A percentile compares a stretch with the other conserved stretches of the same genome.
These are phyloP conservation scores for Candolleomyces eurysporus DNA, from an alignment of 768 basidiomycete genomes.

Conservation along the genomic window DNA sequence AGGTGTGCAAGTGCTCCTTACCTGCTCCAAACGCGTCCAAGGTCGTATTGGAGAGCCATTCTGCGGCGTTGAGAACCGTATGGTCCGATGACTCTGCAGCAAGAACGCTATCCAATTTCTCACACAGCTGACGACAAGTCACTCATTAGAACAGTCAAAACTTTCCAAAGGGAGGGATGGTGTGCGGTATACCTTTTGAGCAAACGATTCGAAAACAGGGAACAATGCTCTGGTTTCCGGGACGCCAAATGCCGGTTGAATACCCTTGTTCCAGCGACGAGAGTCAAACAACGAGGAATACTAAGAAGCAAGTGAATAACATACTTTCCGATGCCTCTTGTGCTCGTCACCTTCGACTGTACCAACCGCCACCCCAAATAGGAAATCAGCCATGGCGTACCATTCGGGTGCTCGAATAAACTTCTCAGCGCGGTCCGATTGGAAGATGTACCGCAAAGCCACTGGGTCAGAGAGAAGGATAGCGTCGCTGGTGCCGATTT, in stretches of 20 bases:
- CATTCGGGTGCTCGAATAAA: not conserved
- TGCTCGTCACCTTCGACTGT: not conserved
- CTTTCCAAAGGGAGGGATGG: not conserved
- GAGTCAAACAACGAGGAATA: not conserved
- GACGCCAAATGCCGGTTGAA: not conserved
- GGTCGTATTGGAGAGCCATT: not conserved
- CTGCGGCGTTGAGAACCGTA: not conserved
- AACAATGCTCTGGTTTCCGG: not conserved
- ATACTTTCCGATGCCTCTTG: not conserved
- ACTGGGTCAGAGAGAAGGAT: not conserved
- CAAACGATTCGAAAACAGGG: not conserved
- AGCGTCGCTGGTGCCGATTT: not conserved
- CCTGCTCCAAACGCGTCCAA: not conserved
- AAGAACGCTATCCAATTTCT: not conserved
- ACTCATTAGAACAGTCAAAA: not conserved
- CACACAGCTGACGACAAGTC: not conserved
- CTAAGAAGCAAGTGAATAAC: too few species aligned
- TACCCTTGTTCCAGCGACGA: not conserved
- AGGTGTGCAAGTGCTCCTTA: not conserved
- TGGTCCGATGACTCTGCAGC: not conserved
- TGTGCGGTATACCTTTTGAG: not conserved
- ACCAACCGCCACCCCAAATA: not conserved
- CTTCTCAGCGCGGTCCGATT: not conserved
- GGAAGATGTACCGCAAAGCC: not conserved
- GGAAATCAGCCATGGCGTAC: constrained; percentile 3